Percentiles rank a stretch among this genome's conserved stretches.
Evolutionary conservation across 2,329 filamentous ascomycete genomes (phyloP).

Genomic region (Colletotrichum brevisporum): DNA sequence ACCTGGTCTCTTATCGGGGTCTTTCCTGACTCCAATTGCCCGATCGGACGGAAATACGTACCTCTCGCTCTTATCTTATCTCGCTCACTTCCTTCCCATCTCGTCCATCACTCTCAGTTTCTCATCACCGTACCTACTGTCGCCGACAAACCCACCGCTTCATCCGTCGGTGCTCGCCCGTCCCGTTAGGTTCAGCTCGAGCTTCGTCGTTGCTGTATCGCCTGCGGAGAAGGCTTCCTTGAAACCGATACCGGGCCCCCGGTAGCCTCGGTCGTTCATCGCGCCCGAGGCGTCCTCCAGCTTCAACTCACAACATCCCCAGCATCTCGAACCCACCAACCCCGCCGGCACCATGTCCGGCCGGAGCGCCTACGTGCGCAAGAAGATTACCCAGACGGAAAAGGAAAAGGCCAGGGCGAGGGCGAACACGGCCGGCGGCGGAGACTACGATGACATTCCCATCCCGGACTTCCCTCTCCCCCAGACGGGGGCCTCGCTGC

Average conservation of each 20-base stretch:
- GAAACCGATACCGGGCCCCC: background rate
- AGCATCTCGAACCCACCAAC: background rate
- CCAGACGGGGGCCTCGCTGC: slow-evolving; percentile 49
- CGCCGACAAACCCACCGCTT: background rate
- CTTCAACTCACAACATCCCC: background rate
- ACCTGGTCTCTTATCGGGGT: slow-evolving; percentile 14
- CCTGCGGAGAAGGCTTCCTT: background rate
- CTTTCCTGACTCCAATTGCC: slow-evolving; percentile 5
- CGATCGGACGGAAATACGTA: slow-evolving; percentile 23
- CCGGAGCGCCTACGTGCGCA: slow-evolving; percentile 70
- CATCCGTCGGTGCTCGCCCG: background rate
- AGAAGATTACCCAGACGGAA: slow-evolving; percentile 68
- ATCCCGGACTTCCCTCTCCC: slow-evolving; percentile 56
- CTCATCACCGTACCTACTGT: background rate
- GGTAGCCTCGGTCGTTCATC: slow-evolving; percentile 1
- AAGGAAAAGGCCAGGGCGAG: slow-evolving; percentile 54
- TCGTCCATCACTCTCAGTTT: background rate
- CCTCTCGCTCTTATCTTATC: slow-evolving; percentile 26
- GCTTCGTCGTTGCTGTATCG: background rate
- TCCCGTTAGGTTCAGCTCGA: background rate
- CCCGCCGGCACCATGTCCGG: slow-evolving; percentile 63
- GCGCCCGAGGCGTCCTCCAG: background rate
- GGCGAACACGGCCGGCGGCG: slow-evolving; percentile 47
- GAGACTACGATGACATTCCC: slow-evolving; percentile 54
- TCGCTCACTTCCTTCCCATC: no score